These are phyloP conservation scores for Chaetomiaceae sp. DNA, from an alignment of 2,329 filamentous ascomycete species.

Conservation along the genomic window DNA sequence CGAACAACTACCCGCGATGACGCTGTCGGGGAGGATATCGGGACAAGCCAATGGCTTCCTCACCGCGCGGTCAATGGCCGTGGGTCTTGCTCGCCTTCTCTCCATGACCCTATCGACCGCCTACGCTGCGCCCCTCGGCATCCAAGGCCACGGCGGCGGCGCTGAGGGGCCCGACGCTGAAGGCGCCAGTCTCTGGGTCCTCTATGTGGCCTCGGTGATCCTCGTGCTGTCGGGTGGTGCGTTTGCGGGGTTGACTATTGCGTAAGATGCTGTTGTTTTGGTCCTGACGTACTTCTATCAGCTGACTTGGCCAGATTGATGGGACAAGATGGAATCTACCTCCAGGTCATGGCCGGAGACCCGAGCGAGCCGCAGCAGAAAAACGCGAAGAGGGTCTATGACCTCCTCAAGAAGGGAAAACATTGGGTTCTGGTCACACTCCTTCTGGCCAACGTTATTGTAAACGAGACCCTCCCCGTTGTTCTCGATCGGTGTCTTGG, in stretches of 20 bases:
- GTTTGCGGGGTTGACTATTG: conserved; percentile 91
- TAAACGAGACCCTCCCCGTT: conserved; percentile 93
- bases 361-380: conserved; percentile 79
- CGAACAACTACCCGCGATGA: conserved; percentile 7
- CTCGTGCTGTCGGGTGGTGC: conserved; percentile 86
- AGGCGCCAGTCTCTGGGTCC: conserved; percentile 71
- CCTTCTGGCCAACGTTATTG: conserved; percentile 92
- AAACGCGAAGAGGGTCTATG: conserved; percentile 77
- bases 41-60: conserved; percentile 24
- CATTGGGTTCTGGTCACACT: conserved; percentile 98
- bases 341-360: conserved; percentile 88
- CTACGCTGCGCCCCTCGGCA: conserved; percentile 43
- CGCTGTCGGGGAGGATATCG: conserved; percentile 13
- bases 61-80: conserved; percentile 22
- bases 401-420: conserved; percentile 80
- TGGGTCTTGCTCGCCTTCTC: conserved; percentile 50
- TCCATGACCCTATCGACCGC: conserved; percentile 47
- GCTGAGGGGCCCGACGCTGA: conserved; percentile 48
- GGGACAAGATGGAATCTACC: conserved; percentile 88
- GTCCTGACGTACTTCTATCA: background rate
- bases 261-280: conserved; percentile 45
- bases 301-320: conserved; percentile 43
- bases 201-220: conserved; percentile 70
- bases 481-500: conserved; percentile 91
- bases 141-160: conserved; percentile 35